Base-by-base conservation (phyloP, 371 early-diverging fungal species). In the Apophysomyces ossiformis region DNA sequence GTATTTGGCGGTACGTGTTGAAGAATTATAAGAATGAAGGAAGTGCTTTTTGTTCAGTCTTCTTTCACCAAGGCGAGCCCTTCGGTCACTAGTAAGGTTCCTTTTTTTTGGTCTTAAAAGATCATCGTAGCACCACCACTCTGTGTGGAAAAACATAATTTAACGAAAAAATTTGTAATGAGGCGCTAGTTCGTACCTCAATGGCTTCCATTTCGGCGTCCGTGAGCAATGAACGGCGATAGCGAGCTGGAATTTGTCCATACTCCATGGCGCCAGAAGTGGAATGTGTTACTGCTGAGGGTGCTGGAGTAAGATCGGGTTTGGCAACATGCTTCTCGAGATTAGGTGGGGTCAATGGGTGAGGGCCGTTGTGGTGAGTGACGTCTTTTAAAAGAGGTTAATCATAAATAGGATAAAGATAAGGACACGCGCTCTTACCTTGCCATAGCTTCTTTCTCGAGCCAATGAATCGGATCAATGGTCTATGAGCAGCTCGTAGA, bases 161-260 rank as follows among this genome's bases (percentile, higher is more conserved):
- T 41, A 41, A 36, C 44, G 57, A 45, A 44, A 32, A 37, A 41
- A 41, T 41, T 61, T 32, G 8, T 4, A n/a, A 59, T 61, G 46
- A 35, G 43, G 7, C 38, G 18, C 47, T 62, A 32, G 36, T 37
- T 26, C 60, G 43, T 72, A 83, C 84, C 72, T 83, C 79, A 57
- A 83, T 74, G 59, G 79, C 77, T 46, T 83, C 84, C 75, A 83
- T 83, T 74, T 83, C 84, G 12, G 67, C 65, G 39, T 80, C 81
- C 5, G 77, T 63, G 44, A 83, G 64, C 35, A 70, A 73, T 11
- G 72, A 57, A 32, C 78, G 79, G 36, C 67, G 71, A 50, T 77
- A 83, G 45, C 77, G 74, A 35, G 78, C 58, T 56, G 79, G 77
- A 37, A 80, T 66, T 45, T 80, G 74, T 37, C 72, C 60, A 37